Conservation (phyloP, 257 asterid genomes). For the Solanum chiquidenum region DNA sequence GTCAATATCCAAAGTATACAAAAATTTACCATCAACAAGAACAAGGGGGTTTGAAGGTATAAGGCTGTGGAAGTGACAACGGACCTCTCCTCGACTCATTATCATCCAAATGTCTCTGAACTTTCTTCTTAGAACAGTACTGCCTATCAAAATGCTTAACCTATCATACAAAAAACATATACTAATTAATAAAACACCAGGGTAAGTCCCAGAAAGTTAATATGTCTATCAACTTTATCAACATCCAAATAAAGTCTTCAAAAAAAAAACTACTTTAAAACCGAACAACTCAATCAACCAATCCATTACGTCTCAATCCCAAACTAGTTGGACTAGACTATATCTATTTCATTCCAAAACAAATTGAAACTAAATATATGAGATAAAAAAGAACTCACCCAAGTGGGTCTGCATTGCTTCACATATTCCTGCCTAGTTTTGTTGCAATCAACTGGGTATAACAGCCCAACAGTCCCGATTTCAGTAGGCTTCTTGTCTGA, state of each 20-base stretch:
- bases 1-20: background rate
- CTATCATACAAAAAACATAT: constrained; percentile 16
- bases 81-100: constrained; percentile 88
- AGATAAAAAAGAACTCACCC: constrained; percentile 41
- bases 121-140: constrained; percentile 77
- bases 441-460: constrained; percentile 86
- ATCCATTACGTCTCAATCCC: background rate
- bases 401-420: constrained; percentile 75
- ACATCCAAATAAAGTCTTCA: too few species aligned
- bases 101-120: constrained; percentile 87
- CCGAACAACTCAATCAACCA: background rate
- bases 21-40: constrained; percentile 9
- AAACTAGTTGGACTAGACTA: background rate
- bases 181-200: background rate
- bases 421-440: constrained; percentile 46
- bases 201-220: background rate
- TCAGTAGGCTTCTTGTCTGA: constrained; percentile 72
- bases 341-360: background rate
- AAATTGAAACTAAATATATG: background rate
- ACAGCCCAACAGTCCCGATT: constrained; percentile 71
- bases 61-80: constrained; percentile 72
- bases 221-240: too few species aligned
- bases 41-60: constrained; percentile 36
- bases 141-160: constrained; percentile 97
- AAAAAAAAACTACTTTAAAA: background rate